A percentile compares a stretch with the other conserved stretches of the same genome.
Conservation (phyloP, 2,329 filamentous ascomycete species). For the Elsinoe perseae region DNA sequence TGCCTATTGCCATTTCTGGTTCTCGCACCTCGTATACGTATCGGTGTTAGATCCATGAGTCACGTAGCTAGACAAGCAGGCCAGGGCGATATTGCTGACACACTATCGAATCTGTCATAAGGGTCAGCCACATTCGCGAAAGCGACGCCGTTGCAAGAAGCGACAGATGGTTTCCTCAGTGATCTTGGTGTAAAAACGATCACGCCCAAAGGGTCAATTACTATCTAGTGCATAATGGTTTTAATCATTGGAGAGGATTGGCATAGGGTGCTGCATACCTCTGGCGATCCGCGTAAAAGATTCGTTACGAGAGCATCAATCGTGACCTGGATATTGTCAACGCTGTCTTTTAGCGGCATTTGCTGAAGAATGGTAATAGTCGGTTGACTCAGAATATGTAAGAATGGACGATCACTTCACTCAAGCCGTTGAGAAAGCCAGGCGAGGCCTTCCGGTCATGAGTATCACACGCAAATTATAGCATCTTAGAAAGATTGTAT, state of each 20-base stretch:
- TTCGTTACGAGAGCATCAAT: neutral
- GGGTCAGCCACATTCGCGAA: neutral
- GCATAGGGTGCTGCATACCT: neutral
- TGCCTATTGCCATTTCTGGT: conserved; percentile 2
- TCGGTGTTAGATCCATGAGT: conserved; percentile 27
- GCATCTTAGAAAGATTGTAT: conserved; percentile 59
- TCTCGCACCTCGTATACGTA: conserved; percentile 28
- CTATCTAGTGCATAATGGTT: conserved; percentile 52
- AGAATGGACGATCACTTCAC: conserved; percentile 78
- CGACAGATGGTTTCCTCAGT: conserved; percentile 28
- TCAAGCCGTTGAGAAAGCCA: conserved; percentile 72
- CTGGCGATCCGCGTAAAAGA: neutral
- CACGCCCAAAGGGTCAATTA: conserved; percentile 32
- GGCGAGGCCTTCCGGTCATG: conserved; percentile 79
- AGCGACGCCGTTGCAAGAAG: no score
- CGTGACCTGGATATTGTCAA: neutral
- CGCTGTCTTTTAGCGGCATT: neutral
- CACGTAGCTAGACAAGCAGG: no score
- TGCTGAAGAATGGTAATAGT: neutral
- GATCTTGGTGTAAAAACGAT: conserved; percentile 35
- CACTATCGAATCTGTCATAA: neutral
- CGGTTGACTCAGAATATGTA: conserved; percentile 85
- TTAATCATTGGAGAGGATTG: conserved; percentile 53
- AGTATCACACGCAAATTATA: conserved; percentile 99
- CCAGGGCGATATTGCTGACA: conserved; percentile 8